Conservation (phyloP, 805 yeast genomes). For the Yarrowia yakushimensis region DNA sequence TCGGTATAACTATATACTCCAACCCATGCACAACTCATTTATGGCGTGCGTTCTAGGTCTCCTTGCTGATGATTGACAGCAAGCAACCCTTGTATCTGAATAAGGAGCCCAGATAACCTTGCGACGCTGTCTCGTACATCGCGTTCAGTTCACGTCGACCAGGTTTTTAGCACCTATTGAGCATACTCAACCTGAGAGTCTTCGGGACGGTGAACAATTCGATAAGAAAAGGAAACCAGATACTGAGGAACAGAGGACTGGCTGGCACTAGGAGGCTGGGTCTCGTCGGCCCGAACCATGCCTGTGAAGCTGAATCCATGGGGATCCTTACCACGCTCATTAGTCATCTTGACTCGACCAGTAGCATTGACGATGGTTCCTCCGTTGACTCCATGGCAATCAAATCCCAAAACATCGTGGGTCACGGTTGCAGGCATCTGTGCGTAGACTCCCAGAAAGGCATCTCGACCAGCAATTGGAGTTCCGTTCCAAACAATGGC, state of each 20-base stretch:
- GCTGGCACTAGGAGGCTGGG: background rate
- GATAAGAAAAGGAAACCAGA: constrained; percentile 35
- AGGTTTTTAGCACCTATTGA: background rate
- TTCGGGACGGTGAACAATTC: constrained; percentile 38
- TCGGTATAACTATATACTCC: background rate
- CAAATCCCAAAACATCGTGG: constrained; percentile 39
- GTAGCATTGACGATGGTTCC: constrained; percentile 36
- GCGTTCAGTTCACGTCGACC: too few relatives aligned
- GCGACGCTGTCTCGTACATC: too few relatives aligned
- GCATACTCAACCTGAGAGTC: constrained; percentile 31
- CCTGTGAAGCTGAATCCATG: constrained; percentile 37
- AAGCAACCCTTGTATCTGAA: too few relatives aligned
- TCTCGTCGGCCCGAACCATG: background rate
- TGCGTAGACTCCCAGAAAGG: constrained; percentile 37
- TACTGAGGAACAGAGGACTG: constrained; percentile 6
- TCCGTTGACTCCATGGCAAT: constrained; percentile 41
- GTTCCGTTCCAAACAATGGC: constrained; percentile 44
- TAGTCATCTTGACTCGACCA: constrained; percentile 40
- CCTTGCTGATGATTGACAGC: too few relatives aligned
- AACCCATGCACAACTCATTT: background rate
- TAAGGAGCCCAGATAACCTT: too few relatives aligned
- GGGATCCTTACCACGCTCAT: constrained; percentile 33
- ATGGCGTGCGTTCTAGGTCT: background rate
- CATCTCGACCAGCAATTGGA: constrained; percentile 42
- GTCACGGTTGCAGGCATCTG: constrained; percentile 37